Evolutionary conservation across 73 alveolate genomes (phyloP), one percentile per base, ranked within the genome.

Genomic region (Blepharisma stoltei): DNA sequence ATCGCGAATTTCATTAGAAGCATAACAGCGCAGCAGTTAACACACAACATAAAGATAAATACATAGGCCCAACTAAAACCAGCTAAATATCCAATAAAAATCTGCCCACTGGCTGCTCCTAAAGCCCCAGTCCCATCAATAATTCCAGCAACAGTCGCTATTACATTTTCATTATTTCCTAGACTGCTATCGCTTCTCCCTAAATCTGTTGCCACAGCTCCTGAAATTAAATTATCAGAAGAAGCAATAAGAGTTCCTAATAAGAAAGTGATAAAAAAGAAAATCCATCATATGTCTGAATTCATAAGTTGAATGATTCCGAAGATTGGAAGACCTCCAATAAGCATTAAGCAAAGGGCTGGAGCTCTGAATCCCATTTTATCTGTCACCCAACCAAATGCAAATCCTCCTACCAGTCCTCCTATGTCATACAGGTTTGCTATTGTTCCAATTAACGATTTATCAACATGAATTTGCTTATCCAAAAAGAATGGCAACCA

Each of bases 401-500:
- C 55, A 11, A 83, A 38, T 4, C 76, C 32, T 5, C 90, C 86
- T 6, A 83, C 25, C 6, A 83, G 44, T 14, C 82, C 85, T n/a
- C 86, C 90, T 37, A 77, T 20, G 48, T 83, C 90, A 38, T 45
- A 83, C 65, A 67, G 50, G 18, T 78, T n/a, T 7, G 80, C 37
- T 6, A 83, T 23, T 55, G 41, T 78, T 7, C 83, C 86, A 5
- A 47, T 78, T 43, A 54, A 18, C 20, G 47, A 25, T 18, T 9
- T 71, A 7, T 54, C 8, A 37, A 49, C 78, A 23, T 45, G 47
- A 7, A 71, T 43, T 6, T 81, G 20, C 5, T 84, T 67, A 11
- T 71, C 50, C 37, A 82, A 66, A 45, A 60, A 68, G 20, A 48
- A 50, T 3, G 93, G 93, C 32, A 85, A 73, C 86, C 89, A 85